Percentiles rank a stretch among this genome's conserved stretches.
Evolutionary conservation across 2,329 filamentous ascomycete genomes (phyloP).

Genomic region (Coniochaeta prunicola): DNA sequence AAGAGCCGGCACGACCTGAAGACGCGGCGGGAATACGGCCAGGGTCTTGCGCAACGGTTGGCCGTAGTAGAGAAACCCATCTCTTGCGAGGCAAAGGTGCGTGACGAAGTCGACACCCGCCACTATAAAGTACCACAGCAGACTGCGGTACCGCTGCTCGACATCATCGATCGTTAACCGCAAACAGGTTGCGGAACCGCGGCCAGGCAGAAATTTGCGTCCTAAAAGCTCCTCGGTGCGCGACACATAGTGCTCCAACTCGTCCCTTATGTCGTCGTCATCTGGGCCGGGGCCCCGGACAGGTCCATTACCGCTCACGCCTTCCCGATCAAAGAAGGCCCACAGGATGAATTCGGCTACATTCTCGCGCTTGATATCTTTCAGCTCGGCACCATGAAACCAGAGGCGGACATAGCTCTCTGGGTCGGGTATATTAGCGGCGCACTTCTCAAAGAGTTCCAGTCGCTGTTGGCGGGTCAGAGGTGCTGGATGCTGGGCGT

Average conservation of each 20-base stretch:
- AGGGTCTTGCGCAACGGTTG: constrained; percentile 27
- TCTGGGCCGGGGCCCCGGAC: constrained; percentile 12
- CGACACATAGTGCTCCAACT: constrained; percentile 40
- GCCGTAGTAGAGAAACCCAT: constrained; percentile 46
- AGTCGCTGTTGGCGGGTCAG: constrained; percentile 39
- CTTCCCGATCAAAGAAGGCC: constrained; percentile 52
- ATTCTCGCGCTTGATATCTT: constrained; percentile 60
- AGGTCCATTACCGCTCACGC: constrained; percentile 18
- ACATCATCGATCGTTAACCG: constrained; percentile 61
- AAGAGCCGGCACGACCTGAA: constrained; percentile 27
- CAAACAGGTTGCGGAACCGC: constrained; percentile 47
- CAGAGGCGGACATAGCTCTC: constrained; percentile 54
- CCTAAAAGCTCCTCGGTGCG: constrained; percentile 45
- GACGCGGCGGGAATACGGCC: constrained; percentile 51
- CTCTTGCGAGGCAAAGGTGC: constrained; percentile 33
- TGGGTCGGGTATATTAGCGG: constrained; percentile 44
- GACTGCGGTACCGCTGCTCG: constrained; percentile 50
- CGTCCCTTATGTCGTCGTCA: constrained; percentile 25
- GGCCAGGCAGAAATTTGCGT: constrained; percentile 41
- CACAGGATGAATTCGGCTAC: constrained; percentile 59
- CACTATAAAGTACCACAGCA: constrained; percentile 57
- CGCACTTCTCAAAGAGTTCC: constrained; percentile 49
- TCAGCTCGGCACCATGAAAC: constrained; percentile 54
- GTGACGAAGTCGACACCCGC: constrained; percentile 47
- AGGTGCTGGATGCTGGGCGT: constrained; percentile 32